A percentile compares a stretch with the other conserved stretches of the same genome.
These are phyloP conservation scores for Epichloe bromicola DNA, from an alignment of 2,329 filamentous ascomycete species.

Conservation along the genomic window DNA sequence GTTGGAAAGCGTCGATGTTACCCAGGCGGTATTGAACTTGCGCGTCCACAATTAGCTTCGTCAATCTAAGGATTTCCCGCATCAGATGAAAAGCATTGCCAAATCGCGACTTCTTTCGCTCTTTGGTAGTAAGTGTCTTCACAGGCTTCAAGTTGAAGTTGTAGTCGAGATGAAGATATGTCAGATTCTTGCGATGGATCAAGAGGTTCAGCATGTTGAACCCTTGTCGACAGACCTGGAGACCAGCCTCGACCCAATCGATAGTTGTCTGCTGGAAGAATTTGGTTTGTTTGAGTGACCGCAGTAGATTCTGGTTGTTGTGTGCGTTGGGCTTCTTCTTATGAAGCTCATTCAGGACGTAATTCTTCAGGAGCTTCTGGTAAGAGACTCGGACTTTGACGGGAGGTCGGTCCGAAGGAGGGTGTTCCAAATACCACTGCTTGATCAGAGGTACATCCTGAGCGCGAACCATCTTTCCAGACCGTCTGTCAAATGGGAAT, in stretches of 20 bases:
- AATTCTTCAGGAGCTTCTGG: slow-evolving; percentile 93
- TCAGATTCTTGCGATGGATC: slow-evolving; percentile 96
- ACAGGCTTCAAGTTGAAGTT: slow-evolving; percentile 99
- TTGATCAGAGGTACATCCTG: slow-evolving; percentile 96
- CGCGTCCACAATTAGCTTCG: slow-evolving; percentile 94
- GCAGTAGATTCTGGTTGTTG: slow-evolving; percentile 84
- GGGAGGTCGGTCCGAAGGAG: slow-evolving; percentile 69
- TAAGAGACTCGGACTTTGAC: slow-evolving; percentile 98
- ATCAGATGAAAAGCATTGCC: slow-evolving; percentile 98
- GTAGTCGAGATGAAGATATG: slow-evolving; percentile 95
- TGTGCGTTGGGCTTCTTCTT: slow-evolving; percentile 92
- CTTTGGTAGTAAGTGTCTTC: slow-evolving; percentile 96
- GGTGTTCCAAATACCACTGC: slow-evolving; percentile 97
- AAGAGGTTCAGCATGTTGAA: slow-evolving; percentile 99
- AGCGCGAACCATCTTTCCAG: slow-evolving; percentile 88
- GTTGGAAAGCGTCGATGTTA: slow-evolving; percentile 97
- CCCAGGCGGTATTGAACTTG: slow-evolving; percentile 96
- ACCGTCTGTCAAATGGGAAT: slow-evolving; percentile 87
- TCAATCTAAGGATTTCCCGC: slow-evolving; percentile 91
- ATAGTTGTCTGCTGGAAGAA: slow-evolving; percentile 99
- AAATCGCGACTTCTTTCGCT: slow-evolving; percentile 97
- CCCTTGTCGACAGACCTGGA: slow-evolving; percentile 94
- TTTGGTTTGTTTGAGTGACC: slow-evolving; percentile 86
- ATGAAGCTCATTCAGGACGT: slow-evolving; percentile 90
- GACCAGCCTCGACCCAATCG: slow-evolving; percentile 96